These are phyloP conservation scores for Phaeosphaeriaceae sp. DNA, from an alignment of 2,329 filamentous ascomycete genomes.

Conservation along the genomic window DNA sequence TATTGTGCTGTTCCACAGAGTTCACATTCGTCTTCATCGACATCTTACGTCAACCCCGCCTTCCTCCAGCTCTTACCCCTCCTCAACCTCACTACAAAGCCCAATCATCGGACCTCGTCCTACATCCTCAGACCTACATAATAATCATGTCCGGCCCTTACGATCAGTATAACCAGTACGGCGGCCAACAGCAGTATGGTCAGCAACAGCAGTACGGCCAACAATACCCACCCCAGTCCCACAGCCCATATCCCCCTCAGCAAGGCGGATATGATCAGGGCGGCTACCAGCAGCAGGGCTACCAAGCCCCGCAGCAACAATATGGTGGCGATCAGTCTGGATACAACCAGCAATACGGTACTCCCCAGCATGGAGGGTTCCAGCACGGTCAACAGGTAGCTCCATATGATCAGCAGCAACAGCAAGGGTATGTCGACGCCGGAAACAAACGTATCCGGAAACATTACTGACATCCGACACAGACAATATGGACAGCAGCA, in stretches of 20 bases:
- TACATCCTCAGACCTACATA: constrained; percentile 1
- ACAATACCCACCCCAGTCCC: constrained; percentile 44
- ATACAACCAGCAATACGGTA: constrained; percentile 51
- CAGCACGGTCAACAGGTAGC: constrained; percentile 53
- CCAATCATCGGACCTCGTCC: background rate
- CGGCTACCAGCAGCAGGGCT: constrained; percentile 37
- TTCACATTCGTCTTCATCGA: constrained; percentile 14
- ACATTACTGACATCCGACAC: background rate
- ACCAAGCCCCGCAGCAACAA: constrained; percentile 41
- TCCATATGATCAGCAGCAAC: constrained; percentile 41
- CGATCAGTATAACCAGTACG: constrained; percentile 51
- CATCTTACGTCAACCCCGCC: constrained; percentile 15
- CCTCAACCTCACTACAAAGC: constrained; percentile 14
- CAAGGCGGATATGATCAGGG: constrained; percentile 42
- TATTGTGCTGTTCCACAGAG: constrained; percentile 17
- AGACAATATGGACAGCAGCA: constrained; percentile 38
- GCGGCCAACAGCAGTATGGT: constrained; percentile 43
- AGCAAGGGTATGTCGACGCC: constrained; percentile 39
- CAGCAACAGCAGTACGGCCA: constrained; percentile 46
- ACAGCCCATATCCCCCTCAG: constrained; percentile 37
- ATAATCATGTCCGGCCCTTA: constrained; percentile 61
- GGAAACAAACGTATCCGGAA: background rate
- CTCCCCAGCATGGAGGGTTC: constrained; percentile 58
- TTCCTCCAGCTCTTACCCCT: constrained; percentile 16
- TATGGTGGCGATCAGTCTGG: constrained; percentile 45